Conservation (phyloP, 208 protist genomes). For the Leishmania lainsoni region DNA sequence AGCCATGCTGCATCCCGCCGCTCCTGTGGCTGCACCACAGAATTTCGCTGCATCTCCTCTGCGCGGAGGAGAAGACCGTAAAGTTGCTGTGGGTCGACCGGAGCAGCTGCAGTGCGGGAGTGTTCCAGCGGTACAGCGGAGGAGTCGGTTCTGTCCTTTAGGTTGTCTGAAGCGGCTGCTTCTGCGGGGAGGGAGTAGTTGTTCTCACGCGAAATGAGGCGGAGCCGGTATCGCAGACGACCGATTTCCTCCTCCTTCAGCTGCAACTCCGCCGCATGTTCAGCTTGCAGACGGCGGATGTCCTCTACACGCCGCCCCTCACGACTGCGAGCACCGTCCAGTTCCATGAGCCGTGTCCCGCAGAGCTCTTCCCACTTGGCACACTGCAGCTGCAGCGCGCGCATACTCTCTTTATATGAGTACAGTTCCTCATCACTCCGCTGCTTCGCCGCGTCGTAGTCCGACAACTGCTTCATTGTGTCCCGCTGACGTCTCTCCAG, state of each 20-base stretch:
- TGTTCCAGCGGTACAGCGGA: background rate
- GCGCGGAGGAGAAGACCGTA: conserved; percentile 52
- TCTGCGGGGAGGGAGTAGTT: background rate
- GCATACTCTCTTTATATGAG: conserved; percentile 41
- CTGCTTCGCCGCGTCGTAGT: conserved; percentile 45
- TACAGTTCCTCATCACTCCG: conserved; percentile 34
- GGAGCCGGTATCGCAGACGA: conserved; percentile 72
- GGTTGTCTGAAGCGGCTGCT: background rate
- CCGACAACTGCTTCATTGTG: conserved; percentile 32
- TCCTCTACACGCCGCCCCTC: conserved; percentile 74
- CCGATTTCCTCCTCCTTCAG: conserved; percentile 81
- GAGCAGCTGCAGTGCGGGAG: background rate
- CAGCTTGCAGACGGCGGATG: conserved; percentile 65
- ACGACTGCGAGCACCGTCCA: conserved; percentile 63
- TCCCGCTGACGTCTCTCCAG: conserved; percentile 65
- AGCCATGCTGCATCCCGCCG: conserved; percentile 35
- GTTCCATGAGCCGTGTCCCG: conserved; percentile 66
- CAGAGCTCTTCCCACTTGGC: conserved; percentile 83
- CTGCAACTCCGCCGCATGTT: conserved; percentile 75
- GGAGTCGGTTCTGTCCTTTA: background rate
- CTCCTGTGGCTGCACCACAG: conserved; percentile 37
- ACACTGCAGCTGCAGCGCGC: conserved; percentile 48
- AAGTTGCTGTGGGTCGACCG: conserved; percentile 28
- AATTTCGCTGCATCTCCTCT: conserved; percentile 58
- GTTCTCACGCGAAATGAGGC: conserved; percentile 30